Evolutionary conservation across 495 filamentous ascomycete species (phyloP).

Genomic region (Daldinia childiae): DNA sequence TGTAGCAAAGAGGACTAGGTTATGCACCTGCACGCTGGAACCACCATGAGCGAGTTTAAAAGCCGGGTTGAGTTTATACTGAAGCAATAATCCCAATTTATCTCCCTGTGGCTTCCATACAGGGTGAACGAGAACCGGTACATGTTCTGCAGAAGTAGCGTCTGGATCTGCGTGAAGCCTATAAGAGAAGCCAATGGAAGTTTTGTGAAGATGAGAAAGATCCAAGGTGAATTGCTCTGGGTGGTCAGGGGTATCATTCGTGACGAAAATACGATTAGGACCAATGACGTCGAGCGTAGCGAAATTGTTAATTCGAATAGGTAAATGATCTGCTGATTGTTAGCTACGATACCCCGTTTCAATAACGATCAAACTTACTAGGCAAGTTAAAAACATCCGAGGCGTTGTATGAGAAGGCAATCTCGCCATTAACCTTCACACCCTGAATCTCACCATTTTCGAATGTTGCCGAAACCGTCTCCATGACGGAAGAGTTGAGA

Average conservation of each 20-base stretch:
- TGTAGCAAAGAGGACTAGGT: constrained; percentile 81
- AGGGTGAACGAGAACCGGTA: constrained; percentile 80
- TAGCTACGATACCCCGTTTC: not conserved
- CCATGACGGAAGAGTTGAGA: constrained; percentile 89
- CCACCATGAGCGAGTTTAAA: constrained; percentile 55
- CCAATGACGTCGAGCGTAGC: constrained; percentile 91
- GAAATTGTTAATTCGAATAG: constrained; percentile 90
- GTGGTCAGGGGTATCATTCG: constrained; percentile 69
- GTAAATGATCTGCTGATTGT: constrained; percentile 59
- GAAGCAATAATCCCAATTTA: constrained; percentile 83
- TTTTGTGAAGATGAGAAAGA: constrained; percentile 72
- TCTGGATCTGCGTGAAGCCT: constrained; percentile 80
- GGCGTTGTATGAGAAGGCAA: constrained; percentile 86
- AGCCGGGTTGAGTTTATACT: constrained; percentile 84
- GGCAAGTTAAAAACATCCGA: constrained; percentile 54
- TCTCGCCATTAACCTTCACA: constrained; percentile 84
- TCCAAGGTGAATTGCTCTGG: constrained; percentile 85
- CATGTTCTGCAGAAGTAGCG: constrained; percentile 59
- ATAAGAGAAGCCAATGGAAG: constrained; percentile 92
- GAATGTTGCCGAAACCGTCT: constrained; percentile 88
- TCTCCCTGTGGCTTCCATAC: constrained; percentile 84
- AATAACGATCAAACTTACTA: constrained; percentile 41
- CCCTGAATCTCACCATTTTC: constrained; percentile 75
- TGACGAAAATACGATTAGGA: constrained; percentile 89
- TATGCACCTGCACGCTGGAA: constrained; percentile 72